These are phyloP conservation scores for Naegleria fowleri DNA, from an alignment of 208 protist species.

Conservation along the genomic window DNA sequence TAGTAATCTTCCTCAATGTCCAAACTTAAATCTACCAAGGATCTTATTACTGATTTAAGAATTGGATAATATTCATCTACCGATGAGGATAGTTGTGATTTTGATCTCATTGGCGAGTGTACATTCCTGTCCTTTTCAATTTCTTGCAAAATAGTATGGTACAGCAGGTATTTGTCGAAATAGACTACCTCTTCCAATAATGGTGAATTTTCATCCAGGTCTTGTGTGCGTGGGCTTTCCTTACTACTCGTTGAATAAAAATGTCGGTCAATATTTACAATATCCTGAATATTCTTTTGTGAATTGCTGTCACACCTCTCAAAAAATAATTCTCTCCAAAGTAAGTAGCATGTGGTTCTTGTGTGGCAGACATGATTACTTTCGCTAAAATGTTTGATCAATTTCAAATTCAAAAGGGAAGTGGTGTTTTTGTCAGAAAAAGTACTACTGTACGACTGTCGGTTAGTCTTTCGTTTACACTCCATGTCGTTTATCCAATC, in stretches of 20 bases:
- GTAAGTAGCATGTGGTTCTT: background rate
- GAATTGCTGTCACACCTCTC: background rate
- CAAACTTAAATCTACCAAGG: background rate
- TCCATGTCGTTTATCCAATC: background rate
- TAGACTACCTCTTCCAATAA: background rate
- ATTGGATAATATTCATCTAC: background rate
- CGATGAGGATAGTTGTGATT: background rate
- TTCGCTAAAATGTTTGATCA: background rate
- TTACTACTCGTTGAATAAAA: too few relatives aligned
- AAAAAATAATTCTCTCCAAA: background rate
- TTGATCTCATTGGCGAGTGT: background rate
- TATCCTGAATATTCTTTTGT: background rate
- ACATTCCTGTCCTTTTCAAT: background rate
- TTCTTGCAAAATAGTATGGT: background rate
- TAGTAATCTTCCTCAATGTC: background rate
- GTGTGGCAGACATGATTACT: background rate
- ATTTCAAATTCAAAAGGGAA: background rate
- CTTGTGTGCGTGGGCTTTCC: too few relatives aligned
- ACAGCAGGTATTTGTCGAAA: background rate
- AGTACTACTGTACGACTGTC: background rate
- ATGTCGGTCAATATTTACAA: too few relatives aligned
- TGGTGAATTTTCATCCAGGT: background rate
- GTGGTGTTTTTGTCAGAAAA: too few relatives aligned
- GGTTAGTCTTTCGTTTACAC: background rate
- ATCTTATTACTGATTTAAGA: background rate